phyloP scores from a whole-genome alignment of 805 yeast species.

The Yarrowia keelungensis region DNA sequence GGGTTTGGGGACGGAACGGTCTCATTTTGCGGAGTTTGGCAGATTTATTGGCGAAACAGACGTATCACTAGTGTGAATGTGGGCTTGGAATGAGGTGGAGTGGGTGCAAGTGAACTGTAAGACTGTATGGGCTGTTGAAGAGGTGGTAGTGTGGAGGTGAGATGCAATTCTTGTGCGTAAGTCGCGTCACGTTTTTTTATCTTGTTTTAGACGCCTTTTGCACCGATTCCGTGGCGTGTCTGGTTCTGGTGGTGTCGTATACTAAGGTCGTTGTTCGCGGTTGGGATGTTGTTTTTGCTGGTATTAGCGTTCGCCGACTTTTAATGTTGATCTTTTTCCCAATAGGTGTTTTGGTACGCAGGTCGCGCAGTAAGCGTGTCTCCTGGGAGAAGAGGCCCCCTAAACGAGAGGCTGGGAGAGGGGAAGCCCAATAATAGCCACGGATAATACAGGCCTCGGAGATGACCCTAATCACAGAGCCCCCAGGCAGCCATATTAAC shows the following conservation, averaged over 20 bases:
- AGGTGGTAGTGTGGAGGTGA: too few relatives aligned
- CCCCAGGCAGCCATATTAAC: neutral
- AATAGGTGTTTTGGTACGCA: constrained; percentile 22
- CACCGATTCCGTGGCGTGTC: constrained; percentile 2
- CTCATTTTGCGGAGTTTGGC: constrained; percentile 8
- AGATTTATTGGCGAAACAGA: too few relatives aligned
- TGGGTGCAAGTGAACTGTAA: too few relatives aligned
- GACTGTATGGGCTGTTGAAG: too few relatives aligned
- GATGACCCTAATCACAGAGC: neutral
- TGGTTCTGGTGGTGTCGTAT: neutral
- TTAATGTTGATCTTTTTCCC: constrained; percentile 37
- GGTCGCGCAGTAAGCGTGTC: constrained; percentile 35
- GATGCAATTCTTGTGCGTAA: constrained; percentile 1
- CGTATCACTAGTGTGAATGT: neutral
- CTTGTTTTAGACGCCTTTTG: too few relatives aligned
- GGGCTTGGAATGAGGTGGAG: neutral
- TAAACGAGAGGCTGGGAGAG: neutral
- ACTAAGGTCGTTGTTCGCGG: constrained; percentile 4
- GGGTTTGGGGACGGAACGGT: constrained; percentile 37
- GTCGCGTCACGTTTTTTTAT: too few relatives aligned
- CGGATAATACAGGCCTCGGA: neutral
- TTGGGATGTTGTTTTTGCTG: constrained; percentile 35
- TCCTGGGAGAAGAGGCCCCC: neutral
- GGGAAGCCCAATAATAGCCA: neutral
- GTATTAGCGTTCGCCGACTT: constrained; percentile 16